A percentile compares a stretch with the other conserved stretches of the same genome.
These are phyloP conservation scores for Ehretia macrophylla DNA, from an alignment of 257 asterid species.

Conservation along the genomic window DNA sequence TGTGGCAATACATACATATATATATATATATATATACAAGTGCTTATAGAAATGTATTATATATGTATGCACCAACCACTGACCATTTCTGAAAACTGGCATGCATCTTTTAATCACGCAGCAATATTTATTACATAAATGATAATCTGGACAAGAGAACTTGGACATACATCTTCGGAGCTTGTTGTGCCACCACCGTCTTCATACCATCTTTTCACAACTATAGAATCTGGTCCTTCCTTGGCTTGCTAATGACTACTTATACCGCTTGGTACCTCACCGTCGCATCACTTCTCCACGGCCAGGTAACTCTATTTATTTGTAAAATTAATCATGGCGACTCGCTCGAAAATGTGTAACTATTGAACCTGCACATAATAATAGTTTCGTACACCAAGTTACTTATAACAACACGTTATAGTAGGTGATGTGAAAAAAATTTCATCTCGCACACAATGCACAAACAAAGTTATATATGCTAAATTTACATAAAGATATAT, in stretches of 20 bases:
- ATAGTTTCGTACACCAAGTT: no score
- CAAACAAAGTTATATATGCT: no score
- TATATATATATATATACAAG: background rate
- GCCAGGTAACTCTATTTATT: slow-evolving; percentile 44
- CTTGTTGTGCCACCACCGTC: slow-evolving; percentile 83
- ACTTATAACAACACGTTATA: no score
- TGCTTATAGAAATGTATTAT: background rate
- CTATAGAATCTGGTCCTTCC: slow-evolving; percentile 80
- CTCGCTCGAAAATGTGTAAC: no score
- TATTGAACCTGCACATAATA: no score
- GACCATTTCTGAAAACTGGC: background rate
- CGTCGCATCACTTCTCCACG: slow-evolving; percentile 69
- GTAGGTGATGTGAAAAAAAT: no score
- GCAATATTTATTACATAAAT: slow-evolving; percentile 78
- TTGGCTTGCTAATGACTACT: slow-evolving; percentile 76
- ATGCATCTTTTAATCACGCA: slow-evolving; percentile 29
- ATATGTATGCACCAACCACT: background rate
- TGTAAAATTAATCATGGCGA: background rate
- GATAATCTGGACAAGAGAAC: slow-evolving; percentile 88
- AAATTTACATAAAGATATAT: no score
- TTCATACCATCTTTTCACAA: slow-evolving; percentile 86
- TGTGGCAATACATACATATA: background rate
- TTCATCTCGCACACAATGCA: no score
- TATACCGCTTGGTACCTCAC: slow-evolving; percentile 85
- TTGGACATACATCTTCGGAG: slow-evolving; percentile 92